Evolutionary conservation across 257 asterid species (phyloP).

Genomic region (Lithospermum erythrorhizon): DNA sequence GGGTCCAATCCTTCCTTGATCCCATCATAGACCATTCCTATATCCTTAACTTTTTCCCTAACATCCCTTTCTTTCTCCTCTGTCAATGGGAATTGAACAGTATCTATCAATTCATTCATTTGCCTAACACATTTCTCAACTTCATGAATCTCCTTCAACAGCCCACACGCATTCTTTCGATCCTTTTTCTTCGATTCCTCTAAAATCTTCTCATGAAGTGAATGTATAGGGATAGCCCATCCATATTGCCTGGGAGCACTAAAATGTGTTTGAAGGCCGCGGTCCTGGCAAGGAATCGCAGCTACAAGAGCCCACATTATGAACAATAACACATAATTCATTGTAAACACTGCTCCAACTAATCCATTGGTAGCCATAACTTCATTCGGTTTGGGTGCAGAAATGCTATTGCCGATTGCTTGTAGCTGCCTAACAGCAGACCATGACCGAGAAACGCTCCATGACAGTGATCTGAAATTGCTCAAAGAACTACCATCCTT

Average conservation of each 20-base stretch:
- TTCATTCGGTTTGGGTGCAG: constrained; percentile 51
- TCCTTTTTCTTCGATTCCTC: constrained; percentile 77
- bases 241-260: constrained; percentile 34
- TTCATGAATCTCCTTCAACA: constrained; percentile 77
- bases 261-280: constrained; percentile 77
- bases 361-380: constrained; percentile 51
- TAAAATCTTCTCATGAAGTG: constrained; percentile 72
- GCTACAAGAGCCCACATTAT: constrained; percentile 96
- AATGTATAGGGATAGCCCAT: constrained; percentile 53
- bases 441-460: constrained; percentile 97
- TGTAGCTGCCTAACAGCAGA: constrained; percentile 85
- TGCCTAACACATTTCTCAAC: constrained; percentile 47
- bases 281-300: constrained; percentile 94
- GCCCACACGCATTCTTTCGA: constrained; percentile 56
- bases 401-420: constrained; percentile 64
- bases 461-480: constrained; percentile 69
- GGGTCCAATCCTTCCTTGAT: constrained; percentile 70
- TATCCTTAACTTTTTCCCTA: constrained; percentile 51
- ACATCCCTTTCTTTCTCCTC: constrained; percentile 65
- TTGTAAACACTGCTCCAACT: constrained; percentile 55
- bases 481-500: constrained; percentile 37
- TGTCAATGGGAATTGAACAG: constrained; percentile 43
- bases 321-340: constrained; percentile 68
- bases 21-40: constrained; percentile 36
- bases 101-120: constrained; percentile 54